Evolutionary conservation across 495 filamentous ascomycete species (phyloP), one percentile per base, ranked within the genome.

Genomic region (Aspergillus nidulans): DNA sequence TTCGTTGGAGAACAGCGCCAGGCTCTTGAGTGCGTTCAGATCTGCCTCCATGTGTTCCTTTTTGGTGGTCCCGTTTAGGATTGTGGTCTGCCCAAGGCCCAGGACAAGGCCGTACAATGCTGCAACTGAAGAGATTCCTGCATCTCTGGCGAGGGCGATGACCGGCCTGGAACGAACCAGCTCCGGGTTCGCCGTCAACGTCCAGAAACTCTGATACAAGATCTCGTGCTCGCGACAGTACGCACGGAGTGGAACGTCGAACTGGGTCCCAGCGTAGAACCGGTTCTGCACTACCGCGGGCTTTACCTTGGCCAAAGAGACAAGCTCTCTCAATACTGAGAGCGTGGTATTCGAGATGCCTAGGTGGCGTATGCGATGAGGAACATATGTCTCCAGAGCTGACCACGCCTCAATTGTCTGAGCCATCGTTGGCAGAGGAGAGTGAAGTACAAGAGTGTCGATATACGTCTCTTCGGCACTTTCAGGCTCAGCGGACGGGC

Each of bases 201-300:
- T 91, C 89, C 89, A 91, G 70, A 91, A 92, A 19, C 81, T 78
- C 65, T 92, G 87, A 62, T 90, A 92, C 15, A 77, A 63, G 34
- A 89, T 83, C 21, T 71, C 73, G 6, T 79, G 68, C 30, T 80
- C 75, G 13, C 73, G 68, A 61, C 86, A 90, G 64, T 84, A 92
- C 0, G 63, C 63, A 9, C 89, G 79, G 7, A 91, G 57, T 2
- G 73, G 65, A 1, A 73, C 63, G 53, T 92, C 90, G 65, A 81
- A 92, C 5, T 63, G 55, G 4, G 81, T 86, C 1, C 68, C 73
- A 2, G 70, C 69, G 53, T 85, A 80, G 65, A 92, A 88, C 4
- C 87, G 80, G 64, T 92, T 92, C 67, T 94, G 89, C 34, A 92
- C 84, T 5, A 89, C 75, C 3, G 82, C 76, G 6, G 81, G 84